These are phyloP conservation scores for Podaxis rugospora DNA, from an alignment of 768 basidiomycete species.

Conservation along the genomic window DNA sequence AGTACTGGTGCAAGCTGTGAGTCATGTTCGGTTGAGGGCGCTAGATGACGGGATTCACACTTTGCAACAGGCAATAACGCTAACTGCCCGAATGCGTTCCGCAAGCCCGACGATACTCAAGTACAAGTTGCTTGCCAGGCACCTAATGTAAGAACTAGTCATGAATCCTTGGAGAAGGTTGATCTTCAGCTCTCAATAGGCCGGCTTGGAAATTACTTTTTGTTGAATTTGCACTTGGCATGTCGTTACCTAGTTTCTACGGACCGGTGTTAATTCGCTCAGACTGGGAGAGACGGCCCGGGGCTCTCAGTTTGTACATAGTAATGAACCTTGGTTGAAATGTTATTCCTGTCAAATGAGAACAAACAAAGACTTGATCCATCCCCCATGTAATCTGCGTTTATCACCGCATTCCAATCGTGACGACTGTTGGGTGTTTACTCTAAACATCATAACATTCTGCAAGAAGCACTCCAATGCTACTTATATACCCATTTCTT, in stretches of 20 bases:
- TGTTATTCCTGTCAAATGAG: too few relatives aligned
- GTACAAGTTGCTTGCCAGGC: conserved; percentile 35
- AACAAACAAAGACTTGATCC: too few relatives aligned
- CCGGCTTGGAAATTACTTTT: not conserved
- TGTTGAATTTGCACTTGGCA: not conserved
- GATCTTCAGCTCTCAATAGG: not conserved
- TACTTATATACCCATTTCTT: not conserved
- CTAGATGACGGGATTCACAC: not conserved
- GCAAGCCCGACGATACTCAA: conserved; percentile 25
- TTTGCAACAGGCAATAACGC: conserved; percentile 25
- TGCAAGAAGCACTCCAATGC: not conserved
- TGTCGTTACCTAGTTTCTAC: not conserved
- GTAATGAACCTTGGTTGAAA: too few relatives aligned
- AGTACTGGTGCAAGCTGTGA: conserved; percentile 40
- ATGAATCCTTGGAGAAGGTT: not conserved
- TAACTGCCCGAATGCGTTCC: conserved; percentile 34
- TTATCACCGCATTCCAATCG: too few relatives aligned
- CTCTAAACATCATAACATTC: not conserved
- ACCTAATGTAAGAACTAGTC: conserved; percentile 25
- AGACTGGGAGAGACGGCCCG: not conserved
- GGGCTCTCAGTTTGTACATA: too few relatives aligned
- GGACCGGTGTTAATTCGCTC: not conserved
- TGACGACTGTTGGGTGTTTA: not conserved
- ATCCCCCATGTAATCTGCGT: too few relatives aligned
- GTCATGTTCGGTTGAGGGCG: conserved; percentile 4